A percentile compares a stretch with the other conserved stretches of the same genome.
phyloP scores from a whole-genome alignment of 176 grass and related monocot species.

The Melocanna baccifera region DNA sequence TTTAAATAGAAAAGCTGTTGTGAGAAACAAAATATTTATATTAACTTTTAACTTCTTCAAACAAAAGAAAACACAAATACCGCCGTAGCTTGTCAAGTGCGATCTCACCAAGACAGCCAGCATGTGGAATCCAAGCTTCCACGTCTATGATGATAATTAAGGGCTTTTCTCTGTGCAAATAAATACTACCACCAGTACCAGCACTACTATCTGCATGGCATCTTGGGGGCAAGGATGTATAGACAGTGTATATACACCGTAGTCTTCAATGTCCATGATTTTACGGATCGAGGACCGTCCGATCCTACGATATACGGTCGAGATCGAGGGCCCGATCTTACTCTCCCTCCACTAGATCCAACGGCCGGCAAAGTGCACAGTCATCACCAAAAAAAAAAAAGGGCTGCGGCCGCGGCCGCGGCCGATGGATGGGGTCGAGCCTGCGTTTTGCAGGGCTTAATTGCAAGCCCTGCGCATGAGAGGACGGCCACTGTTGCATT shows the following conservation, averaged over 20 bases:
- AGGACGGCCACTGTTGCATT: conserved; percentile 19
- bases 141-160: neutral
- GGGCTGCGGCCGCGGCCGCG: neutral
- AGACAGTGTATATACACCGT: neutral
- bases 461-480: neutral
- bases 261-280: neutral
- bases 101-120: neutral
- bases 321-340: neutral
- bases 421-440: neutral
- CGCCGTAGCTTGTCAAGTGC: neutral
- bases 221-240: neutral
- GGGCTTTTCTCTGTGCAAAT: neutral
- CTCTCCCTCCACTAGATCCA: neutral
- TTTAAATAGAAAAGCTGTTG: too few species aligned
- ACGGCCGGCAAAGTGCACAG: neutral
- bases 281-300: neutral
- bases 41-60: accelerated
- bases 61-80: too few species aligned
- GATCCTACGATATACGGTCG: neutral
- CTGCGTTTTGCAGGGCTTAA: neutral
- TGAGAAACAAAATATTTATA: accelerated
- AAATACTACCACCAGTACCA: neutral
- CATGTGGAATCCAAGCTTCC: neutral
- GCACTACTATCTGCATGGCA: neutral
- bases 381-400: neutral